phyloP scores from a whole-genome alignment of 306 rosid species.

The Vicia villosa region DNA sequence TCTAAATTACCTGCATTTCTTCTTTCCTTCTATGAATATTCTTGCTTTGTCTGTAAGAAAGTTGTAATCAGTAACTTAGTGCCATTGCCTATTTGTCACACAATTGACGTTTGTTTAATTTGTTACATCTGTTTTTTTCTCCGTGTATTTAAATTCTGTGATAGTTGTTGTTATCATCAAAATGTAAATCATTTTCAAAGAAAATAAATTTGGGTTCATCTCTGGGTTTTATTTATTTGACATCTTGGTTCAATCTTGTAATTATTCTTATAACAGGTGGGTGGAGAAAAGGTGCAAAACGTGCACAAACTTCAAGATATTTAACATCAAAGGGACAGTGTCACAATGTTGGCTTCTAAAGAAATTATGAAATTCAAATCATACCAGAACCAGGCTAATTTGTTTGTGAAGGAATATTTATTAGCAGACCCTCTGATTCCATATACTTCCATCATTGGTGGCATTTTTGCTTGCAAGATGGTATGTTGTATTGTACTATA shows the following conservation, averaged over 20 bases:
- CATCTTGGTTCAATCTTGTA: conserved; percentile 26
- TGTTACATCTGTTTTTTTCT: neutral
- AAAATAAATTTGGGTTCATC: conserved; percentile 3
- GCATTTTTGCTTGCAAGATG: conserved; percentile 81
- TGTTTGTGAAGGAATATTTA: conserved; percentile 62
- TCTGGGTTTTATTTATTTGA: conserved; percentile 15
- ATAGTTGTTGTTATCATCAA: conserved; percentile 23
- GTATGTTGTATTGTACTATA: conserved; percentile 47
- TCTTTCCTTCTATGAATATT: conserved; percentile 34
- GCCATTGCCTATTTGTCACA: conserved; percentile 34
- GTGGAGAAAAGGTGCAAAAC: conserved; percentile 25
- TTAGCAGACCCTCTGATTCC: conserved; percentile 68
- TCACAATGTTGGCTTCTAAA: conserved; percentile 53
- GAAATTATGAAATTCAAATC: conserved; percentile 69
- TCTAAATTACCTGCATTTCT: conserved; percentile 16
- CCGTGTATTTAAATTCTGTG: neutral
- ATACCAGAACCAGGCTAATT: conserved; percentile 74
- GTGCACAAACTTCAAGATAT: conserved; percentile 24
- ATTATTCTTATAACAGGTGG: conserved; percentile 33
- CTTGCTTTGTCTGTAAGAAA: conserved; percentile 32
- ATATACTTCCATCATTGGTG: conserved; percentile 66
- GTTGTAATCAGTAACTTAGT: neutral
- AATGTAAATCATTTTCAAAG: neutral
- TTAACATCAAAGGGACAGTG: conserved; percentile 37
- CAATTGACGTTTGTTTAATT: conserved; percentile 21